Evolutionary conservation across 2,329 filamentous ascomycete genomes (phyloP).

Genomic region (Hymenoscyphus repandus): DNA sequence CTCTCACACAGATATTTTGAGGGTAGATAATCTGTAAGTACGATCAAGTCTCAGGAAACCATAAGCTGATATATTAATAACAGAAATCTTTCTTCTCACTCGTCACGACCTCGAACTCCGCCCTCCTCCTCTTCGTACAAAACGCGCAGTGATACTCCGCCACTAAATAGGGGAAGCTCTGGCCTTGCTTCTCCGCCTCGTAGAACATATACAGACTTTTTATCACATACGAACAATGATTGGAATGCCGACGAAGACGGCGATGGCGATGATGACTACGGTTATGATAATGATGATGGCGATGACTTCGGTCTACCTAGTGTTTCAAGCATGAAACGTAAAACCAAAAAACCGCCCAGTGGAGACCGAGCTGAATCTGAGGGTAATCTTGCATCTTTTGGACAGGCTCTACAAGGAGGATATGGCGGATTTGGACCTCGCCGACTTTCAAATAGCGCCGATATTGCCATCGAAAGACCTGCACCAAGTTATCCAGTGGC

Average conservation of each 20-base stretch:
- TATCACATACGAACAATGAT: constrained; percentile 76
- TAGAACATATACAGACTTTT: constrained; percentile 73
- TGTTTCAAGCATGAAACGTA: constrained; percentile 83
- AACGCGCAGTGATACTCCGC: constrained; percentile 51
- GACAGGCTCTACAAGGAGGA: constrained; percentile 35
- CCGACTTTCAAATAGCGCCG: constrained; percentile 76
- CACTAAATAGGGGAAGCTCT: constrained; percentile 45
- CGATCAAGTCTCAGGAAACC: constrained; percentile 1
- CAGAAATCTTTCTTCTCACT: constrained; percentile 55
- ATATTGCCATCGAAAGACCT: constrained; percentile 88
- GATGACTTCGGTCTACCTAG: constrained; percentile 95
- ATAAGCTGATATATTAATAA: constrained; percentile 8
- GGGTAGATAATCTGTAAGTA: constrained; percentile 72
- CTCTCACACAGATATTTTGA: constrained; percentile 91
- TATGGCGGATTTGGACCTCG: constrained; percentile 38
- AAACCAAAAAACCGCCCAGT: constrained; percentile 42
- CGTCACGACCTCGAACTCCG: constrained; percentile 70
- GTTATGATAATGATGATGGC: constrained; percentile 77
- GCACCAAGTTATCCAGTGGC: constrained; percentile 78
- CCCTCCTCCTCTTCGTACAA: constrained; percentile 54
- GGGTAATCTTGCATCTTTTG: constrained; percentile 29
- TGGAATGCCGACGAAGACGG: constrained; percentile 73
- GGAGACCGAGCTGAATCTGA: constrained; percentile 14
- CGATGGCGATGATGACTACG: constrained; percentile 64
- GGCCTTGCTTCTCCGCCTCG: constrained; percentile 58